Evolutionary conservation across 192 early-diverging fungal genomes (phyloP).

Genomic region (Backusella luteola): DNA sequence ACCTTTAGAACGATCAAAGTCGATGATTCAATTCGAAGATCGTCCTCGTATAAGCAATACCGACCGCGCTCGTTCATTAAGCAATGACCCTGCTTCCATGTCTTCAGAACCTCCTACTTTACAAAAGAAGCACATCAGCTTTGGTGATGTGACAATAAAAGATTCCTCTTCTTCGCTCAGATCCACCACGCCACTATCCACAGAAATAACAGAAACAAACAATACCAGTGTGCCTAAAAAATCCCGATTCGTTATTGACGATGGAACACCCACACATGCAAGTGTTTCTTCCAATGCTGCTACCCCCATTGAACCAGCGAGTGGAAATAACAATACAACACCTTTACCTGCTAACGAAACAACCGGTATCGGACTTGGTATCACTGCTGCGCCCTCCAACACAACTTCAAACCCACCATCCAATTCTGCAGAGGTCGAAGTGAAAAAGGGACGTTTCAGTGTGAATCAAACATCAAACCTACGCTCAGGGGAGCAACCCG

Average conservation of each 20-base stretch:
- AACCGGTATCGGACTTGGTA: conserved; percentile 6
- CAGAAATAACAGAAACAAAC: neutral
- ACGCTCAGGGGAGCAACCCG: neutral
- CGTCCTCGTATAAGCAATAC: neutral
- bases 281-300: neutral
- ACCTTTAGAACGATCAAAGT: neutral
- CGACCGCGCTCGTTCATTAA: neutral
- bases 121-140: conserved; percentile 12
- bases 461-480: conserved; percentile 35
- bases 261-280: neutral
- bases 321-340: neutral
- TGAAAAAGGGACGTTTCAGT: conserved; percentile 69
- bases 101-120: neutral
- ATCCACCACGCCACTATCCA: neutral
- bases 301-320: neutral
- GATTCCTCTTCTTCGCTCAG: neutral
- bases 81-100: neutral
- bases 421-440: neutral
- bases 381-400: neutral
- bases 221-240: neutral
- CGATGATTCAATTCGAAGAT: conserved; percentile 7
- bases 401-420: neutral
- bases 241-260: conserved; percentile 12
- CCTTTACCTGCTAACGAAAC: neutral
- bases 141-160: conserved; percentile 12